Evolutionary conservation across 2,329 filamentous ascomycete genomes (phyloP).

Genomic region (Colletotrichum sp.): DNA sequence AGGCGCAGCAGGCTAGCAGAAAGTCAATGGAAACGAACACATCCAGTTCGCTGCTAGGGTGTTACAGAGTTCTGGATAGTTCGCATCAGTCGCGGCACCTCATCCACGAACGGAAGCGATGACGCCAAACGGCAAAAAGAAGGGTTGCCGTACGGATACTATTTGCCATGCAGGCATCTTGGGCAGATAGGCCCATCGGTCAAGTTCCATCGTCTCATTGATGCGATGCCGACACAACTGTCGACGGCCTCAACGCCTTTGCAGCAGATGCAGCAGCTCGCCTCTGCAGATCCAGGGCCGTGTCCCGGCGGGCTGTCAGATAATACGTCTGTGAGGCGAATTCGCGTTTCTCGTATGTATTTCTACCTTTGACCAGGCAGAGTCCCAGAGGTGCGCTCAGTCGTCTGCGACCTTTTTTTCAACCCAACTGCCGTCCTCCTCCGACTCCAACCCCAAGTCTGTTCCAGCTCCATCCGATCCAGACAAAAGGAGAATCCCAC

Average conservation of each 20-base stretch:
- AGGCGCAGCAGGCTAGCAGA: constrained; percentile 7
- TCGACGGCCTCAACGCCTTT: not conserved
- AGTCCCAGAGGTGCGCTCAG: not conserved
- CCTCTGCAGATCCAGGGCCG: constrained; percentile 4
- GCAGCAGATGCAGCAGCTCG: not conserved
- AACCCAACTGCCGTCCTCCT: not conserved
- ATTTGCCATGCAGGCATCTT: not conserved
- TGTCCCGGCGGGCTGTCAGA: constrained; percentile 9
- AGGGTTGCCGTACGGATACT: not conserved
- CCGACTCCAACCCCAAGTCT: not conserved
- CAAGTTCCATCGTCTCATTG: not conserved
- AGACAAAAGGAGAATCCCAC: not conserved
- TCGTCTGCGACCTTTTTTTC: not conserved
- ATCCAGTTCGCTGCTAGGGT: constrained; percentile 12
- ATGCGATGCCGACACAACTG: not conserved
- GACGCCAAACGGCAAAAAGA: not conserved
- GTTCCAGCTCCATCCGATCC: not conserved
- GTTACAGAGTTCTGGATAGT: constrained; percentile 16
- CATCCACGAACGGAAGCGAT: not conserved
- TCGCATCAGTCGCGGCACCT: constrained; percentile 10
- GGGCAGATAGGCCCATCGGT: not conserved
- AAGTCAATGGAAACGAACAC: constrained; percentile 16
- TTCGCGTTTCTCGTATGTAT: not conserved
- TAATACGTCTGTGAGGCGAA: not conserved
- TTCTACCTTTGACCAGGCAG: not conserved